Base-by-base conservation (phyloP, 2,329 filamentous ascomycete species). In the Apiospora koreana region DNA sequence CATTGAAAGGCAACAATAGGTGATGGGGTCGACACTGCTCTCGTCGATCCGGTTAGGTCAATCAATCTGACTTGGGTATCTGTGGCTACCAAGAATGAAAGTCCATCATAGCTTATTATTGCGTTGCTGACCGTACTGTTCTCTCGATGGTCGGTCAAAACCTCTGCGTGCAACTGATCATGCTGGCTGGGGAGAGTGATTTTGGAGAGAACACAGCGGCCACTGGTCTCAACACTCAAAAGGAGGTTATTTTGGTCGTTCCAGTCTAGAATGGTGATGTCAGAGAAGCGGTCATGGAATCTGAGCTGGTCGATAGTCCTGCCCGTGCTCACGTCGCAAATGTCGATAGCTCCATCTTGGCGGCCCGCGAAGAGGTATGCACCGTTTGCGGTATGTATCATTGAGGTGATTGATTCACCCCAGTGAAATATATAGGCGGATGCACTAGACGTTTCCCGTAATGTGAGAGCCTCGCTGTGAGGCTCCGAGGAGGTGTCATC, bases 381-480 rank as follows among this genome's bases (percentile, higher is more conserved):
- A 21, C 43, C 43, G 7, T 45, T 45, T 21, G 43, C 43, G 6
- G 43, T 45, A 7, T 18, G 4, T 5, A 45, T 16, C 43, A 45
- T 2, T 4, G 43, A 45, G 16, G 43, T 45, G 18, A 45, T 7
- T 5, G 43, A 45, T 21, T 45, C 43, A 18, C 43, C 43, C 43
- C 43, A 45, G 4, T 45, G 43, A 16, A 45, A 45, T 6, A 1
- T 45, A 16, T 45, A 45, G 6, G 43, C 43, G 21, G 43, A 45
- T 21, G 43, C 21, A 16, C 43, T 16, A 5, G 43, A 21, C 7
- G 43, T 18, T 45, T 45, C 43, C 7, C 43, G 43, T 7, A 45
- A 45, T 45, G 43, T 45, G 14, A 21, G 43, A 21, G 43, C 43
- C 21, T 45, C 43, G 73, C 68, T 72, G 23, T 69, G 80, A 77